A percentile compares a stretch with the other conserved stretches of the same genome.
Conservation (phyloP, 139 green algal genomes). For the Chlorella vulgaris region DNA sequence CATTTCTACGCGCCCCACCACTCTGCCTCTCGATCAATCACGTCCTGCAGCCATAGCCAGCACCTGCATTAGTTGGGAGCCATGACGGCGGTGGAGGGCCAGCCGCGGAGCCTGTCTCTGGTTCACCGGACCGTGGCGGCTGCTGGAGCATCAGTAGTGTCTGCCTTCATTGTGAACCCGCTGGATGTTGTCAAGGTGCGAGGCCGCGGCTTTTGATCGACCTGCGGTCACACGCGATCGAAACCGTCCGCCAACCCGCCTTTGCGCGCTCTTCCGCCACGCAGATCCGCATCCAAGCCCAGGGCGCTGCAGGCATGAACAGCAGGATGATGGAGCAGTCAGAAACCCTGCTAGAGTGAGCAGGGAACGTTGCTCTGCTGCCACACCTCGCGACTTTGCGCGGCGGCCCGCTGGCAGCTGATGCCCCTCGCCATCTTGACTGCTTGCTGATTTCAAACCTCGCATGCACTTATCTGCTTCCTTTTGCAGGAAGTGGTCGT, state of each 20-base stretch:
- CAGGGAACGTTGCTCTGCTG: no score
- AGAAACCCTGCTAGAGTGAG: conserved; percentile 44
- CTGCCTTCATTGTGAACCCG: conserved; percentile 78
- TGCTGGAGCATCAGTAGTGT: conserved; percentile 67
- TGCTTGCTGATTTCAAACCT: neutral
- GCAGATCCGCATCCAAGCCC: conserved; percentile 73
- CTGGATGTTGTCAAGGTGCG: conserved; percentile 86
- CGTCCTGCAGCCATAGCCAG: no score
- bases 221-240: no score
- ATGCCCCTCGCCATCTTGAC: no score
- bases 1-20: neutral
- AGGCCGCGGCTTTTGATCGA: no score
- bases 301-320: conserved; percentile 32
- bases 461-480: neutral
- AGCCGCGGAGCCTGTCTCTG: neutral
- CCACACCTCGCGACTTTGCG: neutral
- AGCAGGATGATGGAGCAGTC: conserved; percentile 1
- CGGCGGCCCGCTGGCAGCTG: neutral
- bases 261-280: neutral
- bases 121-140: conserved; percentile 55
- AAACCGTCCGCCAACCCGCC: neutral
- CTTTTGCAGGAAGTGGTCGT: conserved; percentile 48
- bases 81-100: neutral
- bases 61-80: neutral
- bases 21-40: neutral